Evolutionary conservation across 164 flowering plant species (phyloP), one percentile per base, ranked within the genome.

Genomic region (Macadamia tetraphylla): DNA sequence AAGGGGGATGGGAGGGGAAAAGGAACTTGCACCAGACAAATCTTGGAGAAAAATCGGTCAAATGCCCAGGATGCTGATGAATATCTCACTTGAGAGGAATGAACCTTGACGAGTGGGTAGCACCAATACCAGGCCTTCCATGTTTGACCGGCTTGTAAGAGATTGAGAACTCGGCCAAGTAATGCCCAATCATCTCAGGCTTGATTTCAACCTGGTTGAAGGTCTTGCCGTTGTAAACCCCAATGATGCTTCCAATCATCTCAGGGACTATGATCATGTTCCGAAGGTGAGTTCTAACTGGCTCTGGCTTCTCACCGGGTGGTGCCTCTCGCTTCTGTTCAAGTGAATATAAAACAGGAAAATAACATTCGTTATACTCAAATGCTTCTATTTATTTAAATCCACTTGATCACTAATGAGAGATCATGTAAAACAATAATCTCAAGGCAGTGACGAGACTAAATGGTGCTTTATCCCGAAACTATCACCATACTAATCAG

Each of bases 201-300:
- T 84, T 84, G 69, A 84, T 82, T 64, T 84, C 87, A 69, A 83
- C 81, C 70, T 82, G 83, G 64, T 83, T 84, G 79, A 84, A 84
- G 74, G 85, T 81, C 75, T 84, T 84, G 29, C 87, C 87, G 73
- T 85, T 85, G 82, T 83, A 85, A 5, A 83, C 85, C 0, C 88
- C 88, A 62, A 84, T 59, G 8, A 84, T 76, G 74, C 88, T 84
- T n/a, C 85, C 88, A 17, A 84, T 84, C 88, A 84, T 84, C 66
- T 84, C 88, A n/a, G 88, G 88, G 0, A 82, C 84, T 9, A 84
- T 82, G 74, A 84, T 80, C 87, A 84, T 84, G 76, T 84, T 84
- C 4, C 85, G 64, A 6, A 82, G 80, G 71, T 84, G 87, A 49
- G 87, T 84, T 57, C 78, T 75, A 1, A 84, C 81, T 4, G 84